Evolutionary conservation across 345 rosid species (phyloP), one percentile per base, ranked within the genome.

Genomic region (Dipteronia dyeriana): DNA sequence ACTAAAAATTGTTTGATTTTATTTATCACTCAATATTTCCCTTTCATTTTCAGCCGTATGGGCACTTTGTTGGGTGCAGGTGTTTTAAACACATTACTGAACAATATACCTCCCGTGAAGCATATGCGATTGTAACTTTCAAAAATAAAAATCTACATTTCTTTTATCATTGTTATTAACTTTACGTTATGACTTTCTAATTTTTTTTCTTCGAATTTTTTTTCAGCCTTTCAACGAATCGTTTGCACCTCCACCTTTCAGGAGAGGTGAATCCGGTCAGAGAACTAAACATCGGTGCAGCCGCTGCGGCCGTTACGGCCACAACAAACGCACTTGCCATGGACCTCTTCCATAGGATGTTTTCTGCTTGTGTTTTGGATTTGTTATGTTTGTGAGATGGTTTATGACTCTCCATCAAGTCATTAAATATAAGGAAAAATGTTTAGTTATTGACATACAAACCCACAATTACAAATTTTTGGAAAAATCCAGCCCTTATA

Each of bases 271-370:
- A 0, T 6, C 60, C 10, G 34, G 41, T 23, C 26, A 16, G 26
- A 62, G 20, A 9, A 25, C 25, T 9, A 25, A 1, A 2, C 56
- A 71, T 45, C 34, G 23, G 41, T 74, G 76, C 69, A 45, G 59
- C 41, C 76, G 57, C 8, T 62, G 76, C 8, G 19, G 11, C 5
- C 68, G 60, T 1, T n/a, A 16, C 49, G 76, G 76, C 23, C 76
- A 74, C 10, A 62, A 62, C 76, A 45, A 45, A 16, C 26, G 43
- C 16, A 25, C 41, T 45, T 62, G 76, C 59, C 69, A 45, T 43
- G 76, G 68, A 9, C 68, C 76, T 41, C 45, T 41, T 41, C 45
- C 45, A 4, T 34, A 34, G 38, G 38, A 34, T 34, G 38, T 34
- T 34, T 34, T 6, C 38, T 34, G 38, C 38, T 34, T 34, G 38